Base-by-base conservation (phyloP, 345 rosid genomes). In the Zanthoxylum bungeanum region DNA sequence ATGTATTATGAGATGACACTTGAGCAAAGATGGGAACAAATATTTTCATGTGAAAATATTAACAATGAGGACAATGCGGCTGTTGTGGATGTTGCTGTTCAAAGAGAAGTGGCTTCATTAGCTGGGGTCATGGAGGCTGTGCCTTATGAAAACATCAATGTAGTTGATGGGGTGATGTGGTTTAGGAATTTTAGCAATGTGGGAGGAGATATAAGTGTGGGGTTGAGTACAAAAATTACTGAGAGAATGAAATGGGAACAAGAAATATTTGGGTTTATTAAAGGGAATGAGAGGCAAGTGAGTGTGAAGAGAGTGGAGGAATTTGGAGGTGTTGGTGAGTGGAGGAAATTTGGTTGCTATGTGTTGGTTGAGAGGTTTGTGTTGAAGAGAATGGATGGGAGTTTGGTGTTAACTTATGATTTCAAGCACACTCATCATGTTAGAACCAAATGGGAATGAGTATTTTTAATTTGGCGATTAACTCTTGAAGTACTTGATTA, bases 311-410 rank as follows among this genome's bases (percentile, higher is more conserved):
- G 56, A 55, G 75, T 36, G 2, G 84, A 74, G 71, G 76, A 75
- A 61, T 52, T 73, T 21, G 42, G 28, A 66, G 81, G 79, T 39
- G 73, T 19, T 1, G 77, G 58, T 10, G 80, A 61, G 1, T 87
- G 91, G 96, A 86, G 81, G 66, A 81, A 71, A 28, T 83, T 82
- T 59, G 64, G 81, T 5, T 86, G 87, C 39, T 88, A 85, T 76
- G 80, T 69, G 57, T 79, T 88, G 84, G 91, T 88, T 21, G 92
- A 91, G 84, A 84, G 85, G 31, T 88, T 84, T 82, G 82, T 80
- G 16, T 59, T 88, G 79, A 80, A 64, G 70, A 88, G 97, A 68
- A 80, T 76, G 83, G 87, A 88, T 79, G 86, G 81, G 57, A 84
- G 82, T 53, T 55, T 80, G 49, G 84, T 83, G n/a, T 50, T 88